Evolutionary conservation across 2,329 filamentous ascomycete species (phyloP), one percentile per base, ranked within the genome.

Genomic region (Rhynchosporium agropyri): DNA sequence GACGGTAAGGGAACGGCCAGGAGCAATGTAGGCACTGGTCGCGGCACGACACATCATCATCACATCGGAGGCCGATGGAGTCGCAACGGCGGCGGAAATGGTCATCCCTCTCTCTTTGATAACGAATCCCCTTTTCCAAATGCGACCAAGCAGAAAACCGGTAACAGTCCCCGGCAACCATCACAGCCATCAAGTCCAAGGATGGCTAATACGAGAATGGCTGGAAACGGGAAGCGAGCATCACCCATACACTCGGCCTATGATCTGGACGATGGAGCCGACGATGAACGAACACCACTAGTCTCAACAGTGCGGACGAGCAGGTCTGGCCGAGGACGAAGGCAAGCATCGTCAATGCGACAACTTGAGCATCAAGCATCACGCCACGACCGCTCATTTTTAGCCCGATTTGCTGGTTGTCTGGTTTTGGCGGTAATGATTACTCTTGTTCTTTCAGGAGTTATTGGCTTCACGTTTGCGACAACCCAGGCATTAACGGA

Each of bases 271-370:
- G 92, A 93, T 48, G 86, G 88, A 9, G 92, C 90, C 45, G 92
- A 96, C 72, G 91, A 96, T 73, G 95, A 97, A 78, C 86, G 89
- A 51, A 95, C 92, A 3, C 95, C 94, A 8, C 81, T 98, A 50
- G 84, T 97, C 13, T 74, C 72, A 9, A 83, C 85, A 1, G 78
- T 87, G 29, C 87, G 90, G 38, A 85, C 85, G 54, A 83, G 83
- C 26, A 83, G 85, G 58, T 84, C 87, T 64, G 82, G 81, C 60
- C 75, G 79, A 59, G 76, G 75, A 38, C 83, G 89, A 46, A 80
- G 84, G 49, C 80, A 81, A 7, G 78, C 80, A 53, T 83, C 80
- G 66, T 78, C 79, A 3, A 75, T 89, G 63, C 85, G 89, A 51
- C 87, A 90, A 68, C 82, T 91, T 56, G 92, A 96, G 72, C 85